A percentile compares a stretch with the other conserved stretches of the same genome.
Evolutionary conservation across 352 stramenopile species (phyloP).

Genomic region (Phytophthora tentaculata): DNA sequence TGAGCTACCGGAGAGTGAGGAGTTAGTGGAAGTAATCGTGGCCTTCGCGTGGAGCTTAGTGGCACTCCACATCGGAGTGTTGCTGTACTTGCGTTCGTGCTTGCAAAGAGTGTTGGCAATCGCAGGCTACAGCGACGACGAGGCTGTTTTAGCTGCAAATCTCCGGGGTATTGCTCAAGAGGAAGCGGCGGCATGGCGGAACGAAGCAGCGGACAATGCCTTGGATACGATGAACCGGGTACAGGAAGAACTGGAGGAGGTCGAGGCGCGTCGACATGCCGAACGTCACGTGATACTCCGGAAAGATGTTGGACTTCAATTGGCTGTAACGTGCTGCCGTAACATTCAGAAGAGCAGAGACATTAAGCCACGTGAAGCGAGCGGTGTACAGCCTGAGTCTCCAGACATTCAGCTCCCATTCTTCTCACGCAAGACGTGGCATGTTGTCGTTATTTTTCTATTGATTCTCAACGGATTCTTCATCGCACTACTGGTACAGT

Average conservation of each 20-base stretch:
- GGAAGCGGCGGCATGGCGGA: conserved; percentile 19
- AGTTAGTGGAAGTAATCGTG: conserved; percentile 42
- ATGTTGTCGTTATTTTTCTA: conserved; percentile 61
- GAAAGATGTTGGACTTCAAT: conserved; percentile 28
- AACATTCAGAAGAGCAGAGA: conserved; percentile 14
- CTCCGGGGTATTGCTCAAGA: conserved; percentile 26
- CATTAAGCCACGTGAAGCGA: conserved; percentile 11
- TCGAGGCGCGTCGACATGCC: conserved; percentile 21
- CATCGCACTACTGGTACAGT: conserved; percentile 62
- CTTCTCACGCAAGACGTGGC: conserved; percentile 67
- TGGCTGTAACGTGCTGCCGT: conserved; percentile 26
- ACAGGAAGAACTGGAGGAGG: conserved; percentile 29
- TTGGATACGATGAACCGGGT: conserved; percentile 25
- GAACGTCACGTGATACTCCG: conserved; percentile 19
- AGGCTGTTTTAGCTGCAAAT: conserved; percentile 5
- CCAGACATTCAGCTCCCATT: conserved; percentile 39
- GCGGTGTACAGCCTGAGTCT: conserved; percentile 14
- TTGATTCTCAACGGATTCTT: conserved; percentile 76
- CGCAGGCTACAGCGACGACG: conserved; percentile 32
- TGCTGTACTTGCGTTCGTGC: conserved; percentile 44
- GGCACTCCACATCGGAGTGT: conserved; percentile 38
- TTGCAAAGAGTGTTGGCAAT: conserved; percentile 36
- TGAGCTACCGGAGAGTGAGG: conserved; percentile 24
- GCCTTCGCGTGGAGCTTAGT: conserved; percentile 40
- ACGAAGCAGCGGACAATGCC: conserved; percentile 23